A percentile compares a stretch with the other conserved stretches of the same genome.
Evolutionary conservation across 371 early-diverging fungal species (phyloP).

Genomic region (Mucor plumbeus): DNA sequence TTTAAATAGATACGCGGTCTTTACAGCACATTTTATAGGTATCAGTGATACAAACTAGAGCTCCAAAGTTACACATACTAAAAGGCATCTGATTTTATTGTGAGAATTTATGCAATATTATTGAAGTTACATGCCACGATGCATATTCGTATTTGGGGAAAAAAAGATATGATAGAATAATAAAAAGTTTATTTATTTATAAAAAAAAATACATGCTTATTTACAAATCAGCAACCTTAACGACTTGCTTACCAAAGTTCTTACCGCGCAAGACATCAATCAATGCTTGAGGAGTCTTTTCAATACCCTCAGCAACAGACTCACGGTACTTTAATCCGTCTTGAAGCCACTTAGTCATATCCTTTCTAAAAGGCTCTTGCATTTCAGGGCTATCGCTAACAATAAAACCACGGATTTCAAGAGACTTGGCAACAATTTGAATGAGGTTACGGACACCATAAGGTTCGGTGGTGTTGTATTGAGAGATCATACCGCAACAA

Average conservation of each 20-base stretch:
- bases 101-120: too few relatives aligned
- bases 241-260: slow-evolving; percentile 88
- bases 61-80: too few relatives aligned
- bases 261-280: slow-evolving; percentile 77
- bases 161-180: too few relatives aligned
- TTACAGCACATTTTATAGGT: too few relatives aligned
- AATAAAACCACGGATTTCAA: slow-evolving; percentile 74
- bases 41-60: too few relatives aligned
- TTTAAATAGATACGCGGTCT: too few relatives aligned
- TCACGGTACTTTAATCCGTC: slow-evolving; percentile 72
- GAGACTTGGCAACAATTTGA: slow-evolving; percentile 47
- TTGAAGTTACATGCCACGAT: too few relatives aligned
- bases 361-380: slow-evolving; percentile 59
- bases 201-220: background rate
- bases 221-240: slow-evolving; percentile 67
- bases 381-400: slow-evolving; percentile 58
- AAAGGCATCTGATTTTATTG: too few relatives aligned
- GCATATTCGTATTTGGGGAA: too few relatives aligned
- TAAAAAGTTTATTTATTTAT: too few relatives aligned
- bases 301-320: slow-evolving; percentile 77
- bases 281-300: slow-evolving; percentile 79
- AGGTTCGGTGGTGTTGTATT: slow-evolving; percentile 60
- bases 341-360: slow-evolving; percentile 67
- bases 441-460: slow-evolving; percentile 40
- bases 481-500: slow-evolving; percentile 73